Base-by-base conservation (phyloP, 2,329 filamentous ascomycete genomes). In the Waltergamsia citrina region DNA sequence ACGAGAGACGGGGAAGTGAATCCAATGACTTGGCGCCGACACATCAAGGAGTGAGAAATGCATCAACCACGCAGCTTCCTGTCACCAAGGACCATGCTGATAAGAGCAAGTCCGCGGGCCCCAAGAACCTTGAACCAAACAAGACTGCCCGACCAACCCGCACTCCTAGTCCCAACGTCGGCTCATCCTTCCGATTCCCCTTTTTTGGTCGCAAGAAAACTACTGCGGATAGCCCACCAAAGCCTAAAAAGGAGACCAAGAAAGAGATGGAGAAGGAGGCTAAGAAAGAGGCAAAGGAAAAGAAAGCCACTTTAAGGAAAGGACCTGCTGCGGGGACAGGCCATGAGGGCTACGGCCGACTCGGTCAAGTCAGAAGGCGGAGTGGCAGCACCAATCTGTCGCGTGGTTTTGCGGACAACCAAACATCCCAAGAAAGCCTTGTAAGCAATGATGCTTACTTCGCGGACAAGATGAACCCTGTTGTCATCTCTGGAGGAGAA, bases 301-400 rank as follows among this genome's bases (percentile, higher is more conserved):
- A 47, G 18, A 47, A 77, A 70, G 41, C 50, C 63, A 7, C 40
- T 14, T 7, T 63, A 17, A 72, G 82, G 19, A 90, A 86, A 55
- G 88, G 90, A 0, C 90, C 90, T 16, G 76, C 73, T 12, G 90
- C 90, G 26, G 90, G 90, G n/a, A 96, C 90, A 24, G 90, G 90
- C 0, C 87, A 96, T 48, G 90, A 96, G 60, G 82, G 82, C 2
- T 88, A 90, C 47, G 81, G 81, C 1, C 72, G 71, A 36, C 65
- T 85, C 36, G 76, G 78, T 3, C 62, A 68, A 5, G 47, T 63
- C 20, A 72, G 78, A 38, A 71, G 80, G 20, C 72, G 81, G 35
- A 85, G 78, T 47, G 74, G 70, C 38, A 79, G 74, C 46, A 60
- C 65, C 7, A 71, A 65, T 39, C 44, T 62, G 17, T 51, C 55